Base-by-base conservation (phyloP, 768 basidiomycete genomes). In the Leucocoprinus sp. region DNA sequence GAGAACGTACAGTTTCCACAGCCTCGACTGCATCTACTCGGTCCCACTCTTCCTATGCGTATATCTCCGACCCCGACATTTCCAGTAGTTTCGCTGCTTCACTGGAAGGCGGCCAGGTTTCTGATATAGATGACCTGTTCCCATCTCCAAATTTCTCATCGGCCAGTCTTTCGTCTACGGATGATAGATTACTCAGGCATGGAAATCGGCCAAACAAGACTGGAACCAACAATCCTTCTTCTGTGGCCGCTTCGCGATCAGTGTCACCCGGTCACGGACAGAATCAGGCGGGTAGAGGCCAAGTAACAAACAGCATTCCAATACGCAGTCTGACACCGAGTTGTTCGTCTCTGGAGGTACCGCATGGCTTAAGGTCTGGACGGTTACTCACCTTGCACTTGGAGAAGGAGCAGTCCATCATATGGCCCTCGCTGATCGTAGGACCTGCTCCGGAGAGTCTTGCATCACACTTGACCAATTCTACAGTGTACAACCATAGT, bases 11-110 rank as follows among this genome's bases (percentile, higher is more conserved):
- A 0, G 80, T 78, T 2, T 87, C 85, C 11, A 79, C 82, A 11
- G 67, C 80, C 5, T 88, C 86, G 7, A 84, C 84, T 1, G 66
- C 80, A 0, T 88, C 85, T 3, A 84, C 84, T 0, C 84, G 78
- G 22, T 90, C 87, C 15, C 44, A 45, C 23, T 45, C 44, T 9
- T 90, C 87, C 0, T 90, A 80, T 54, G 86, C 87, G 3, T 72
- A 87, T 45, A 70, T 90, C 7, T 57, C 87, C n/a, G 87, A 90
- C 54, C 79, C 78, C 2, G 87, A 90, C 52, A 82, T 89, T 42
- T 86, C 86, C 4, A 88, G 84, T 63, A 85, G 82, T 58, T 88
- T 89, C 52, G 84, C 84, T 1, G 85, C 84, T 5, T 89, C 86
- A 22, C 71, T 89, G 3, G 87, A 86, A 57, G 83, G 82, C 52